Base-by-base conservation (phyloP, 768 basidiomycete genomes). In the Pisolithus orientalis region DNA sequence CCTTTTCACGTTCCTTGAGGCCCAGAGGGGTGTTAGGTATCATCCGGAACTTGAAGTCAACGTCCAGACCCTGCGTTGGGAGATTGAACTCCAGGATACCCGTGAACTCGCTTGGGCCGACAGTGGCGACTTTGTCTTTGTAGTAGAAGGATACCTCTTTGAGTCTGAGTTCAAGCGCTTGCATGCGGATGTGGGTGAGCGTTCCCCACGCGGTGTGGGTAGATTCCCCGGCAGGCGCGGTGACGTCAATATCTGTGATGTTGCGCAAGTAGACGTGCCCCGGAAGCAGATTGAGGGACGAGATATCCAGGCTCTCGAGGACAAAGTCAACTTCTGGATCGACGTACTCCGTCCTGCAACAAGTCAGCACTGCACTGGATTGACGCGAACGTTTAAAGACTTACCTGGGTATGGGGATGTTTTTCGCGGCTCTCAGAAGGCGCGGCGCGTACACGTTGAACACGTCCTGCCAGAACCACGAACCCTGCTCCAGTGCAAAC, bases 391-490 rank as follows among this genome's bases (percentile, higher is more conserved):
- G 28, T 11, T 10, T 7, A n/a, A 25, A 5, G 9, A 58, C 72
- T 16, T 52, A 81, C 85, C 85, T 77, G 6, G 87, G 87, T 47
- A 88, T 86, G 10, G 86, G 86, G 13, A 88, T 66, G 49, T 79
- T 77, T 58, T 79, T 79, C 62, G 87, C 55, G 60, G 77, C 67
- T 27, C 54, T 58, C 51, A 85, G 63, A 1, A 80, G 32, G 8
- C 77, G 76, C 14, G 89, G 90, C 1, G 87, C 64, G 60, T 90
- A 91, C 14, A 90, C 85, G 59, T 84, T 87, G 72, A 89, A 84
- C 6, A 91, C 54, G 54, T 94, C 91, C 63, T 84, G 79, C 84
- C 84, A 87, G 69, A 88, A 80, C 87, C 87, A 89, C 1, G 82
- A 77, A 5, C 79, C 76, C 44, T 83, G 77, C 50, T 85, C 82